These are phyloP conservation scores for Nematocida sp. DNA, from an alignment of 371 early-diverging fungal species.

Conservation along the genomic window DNA sequence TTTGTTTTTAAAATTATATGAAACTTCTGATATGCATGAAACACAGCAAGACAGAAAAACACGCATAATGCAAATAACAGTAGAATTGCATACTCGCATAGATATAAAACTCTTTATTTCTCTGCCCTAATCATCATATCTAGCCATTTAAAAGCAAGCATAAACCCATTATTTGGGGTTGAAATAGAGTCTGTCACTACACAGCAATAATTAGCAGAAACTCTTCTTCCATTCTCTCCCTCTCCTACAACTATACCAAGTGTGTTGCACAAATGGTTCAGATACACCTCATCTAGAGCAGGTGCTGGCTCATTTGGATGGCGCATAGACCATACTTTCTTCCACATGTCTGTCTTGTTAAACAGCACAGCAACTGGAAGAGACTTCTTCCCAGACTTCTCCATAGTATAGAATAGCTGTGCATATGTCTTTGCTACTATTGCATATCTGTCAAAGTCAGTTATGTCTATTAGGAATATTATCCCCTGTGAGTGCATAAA, in stretches of 20 bases:
- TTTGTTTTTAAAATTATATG: too few relatives aligned
- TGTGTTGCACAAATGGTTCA: slow-evolving; percentile 44
- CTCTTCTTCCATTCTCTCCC: slow-evolving; percentile 57
- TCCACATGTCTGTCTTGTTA: slow-evolving; percentile 70
- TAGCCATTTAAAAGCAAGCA: slow-evolving; percentile 66
- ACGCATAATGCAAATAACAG: too few relatives aligned
- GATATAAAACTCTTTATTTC: slow-evolving; percentile 31
- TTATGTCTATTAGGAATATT: slow-evolving; percentile 70
- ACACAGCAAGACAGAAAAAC: too few relatives aligned
- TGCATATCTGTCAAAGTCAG: slow-evolving; percentile 65
- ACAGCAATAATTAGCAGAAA: slow-evolving; percentile 64
- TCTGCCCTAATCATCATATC: slow-evolving; percentile 52
- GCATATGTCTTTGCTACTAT: slow-evolving; percentile 68
- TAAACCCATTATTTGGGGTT: slow-evolving; percentile 51
- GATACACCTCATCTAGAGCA: slow-evolving; percentile 55
- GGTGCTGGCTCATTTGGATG: slow-evolving; percentile 24
- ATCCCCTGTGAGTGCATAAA: slow-evolving; percentile 70
- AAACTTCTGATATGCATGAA: too few relatives aligned
- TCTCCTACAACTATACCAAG: slow-evolving; percentile 64
- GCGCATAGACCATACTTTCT: slow-evolving; percentile 47
- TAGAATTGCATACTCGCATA: neutral
- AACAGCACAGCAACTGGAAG: slow-evolving; percentile 71
- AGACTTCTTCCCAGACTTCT: slow-evolving; percentile 22
- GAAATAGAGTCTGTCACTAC: slow-evolving; percentile 65
- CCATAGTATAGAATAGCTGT: slow-evolving; percentile 60